Conservation (phyloP, 306 rosid species). For the Cicer judaicum region DNA sequence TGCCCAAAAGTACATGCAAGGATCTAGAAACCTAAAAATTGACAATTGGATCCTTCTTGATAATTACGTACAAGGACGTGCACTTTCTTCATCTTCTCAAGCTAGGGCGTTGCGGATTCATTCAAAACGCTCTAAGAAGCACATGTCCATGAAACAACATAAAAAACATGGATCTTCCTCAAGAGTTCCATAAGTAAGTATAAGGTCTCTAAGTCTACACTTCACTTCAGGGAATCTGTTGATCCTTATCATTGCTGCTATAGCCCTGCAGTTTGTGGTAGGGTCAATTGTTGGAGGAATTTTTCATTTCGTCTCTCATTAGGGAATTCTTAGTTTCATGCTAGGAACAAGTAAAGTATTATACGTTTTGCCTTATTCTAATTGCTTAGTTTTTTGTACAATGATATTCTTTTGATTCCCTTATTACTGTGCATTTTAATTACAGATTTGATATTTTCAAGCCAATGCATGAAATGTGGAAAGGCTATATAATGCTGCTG, state of each 20-base stretch:
- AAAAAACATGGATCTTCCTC: conserved; percentile 74
- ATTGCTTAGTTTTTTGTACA: background rate
- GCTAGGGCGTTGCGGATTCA: conserved; percentile 61
- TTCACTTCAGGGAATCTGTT: conserved; percentile 5
- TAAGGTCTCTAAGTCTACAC: conserved; percentile 32
- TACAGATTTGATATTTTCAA: conserved; percentile 67
- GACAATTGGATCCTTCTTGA: conserved; percentile 82
- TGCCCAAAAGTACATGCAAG: conserved; percentile 71
- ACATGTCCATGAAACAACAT: conserved; percentile 77
- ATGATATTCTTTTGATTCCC: conserved; percentile 21
- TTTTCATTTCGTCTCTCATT: conserved; percentile 24
- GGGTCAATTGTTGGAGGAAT: conserved; percentile 7
- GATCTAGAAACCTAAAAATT: conserved; percentile 67
- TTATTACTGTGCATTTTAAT: conserved; percentile 37
- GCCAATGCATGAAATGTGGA: conserved; percentile 96
- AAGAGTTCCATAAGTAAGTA: conserved; percentile 67
- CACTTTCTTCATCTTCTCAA: conserved; percentile 52
- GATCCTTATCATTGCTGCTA: conserved; percentile 6
- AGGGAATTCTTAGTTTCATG: conserved; percentile 19
- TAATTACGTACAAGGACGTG: conserved; percentile 59
- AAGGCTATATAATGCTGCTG: conserved; percentile 60
- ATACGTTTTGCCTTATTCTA: conserved; percentile 4
- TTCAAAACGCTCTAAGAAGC: conserved; percentile 80
- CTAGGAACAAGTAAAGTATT: background rate
- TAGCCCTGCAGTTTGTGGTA: background rate